Conservation (phyloP, 495 filamentous ascomycete species). For the Penicillium atrosanguineum region DNA sequence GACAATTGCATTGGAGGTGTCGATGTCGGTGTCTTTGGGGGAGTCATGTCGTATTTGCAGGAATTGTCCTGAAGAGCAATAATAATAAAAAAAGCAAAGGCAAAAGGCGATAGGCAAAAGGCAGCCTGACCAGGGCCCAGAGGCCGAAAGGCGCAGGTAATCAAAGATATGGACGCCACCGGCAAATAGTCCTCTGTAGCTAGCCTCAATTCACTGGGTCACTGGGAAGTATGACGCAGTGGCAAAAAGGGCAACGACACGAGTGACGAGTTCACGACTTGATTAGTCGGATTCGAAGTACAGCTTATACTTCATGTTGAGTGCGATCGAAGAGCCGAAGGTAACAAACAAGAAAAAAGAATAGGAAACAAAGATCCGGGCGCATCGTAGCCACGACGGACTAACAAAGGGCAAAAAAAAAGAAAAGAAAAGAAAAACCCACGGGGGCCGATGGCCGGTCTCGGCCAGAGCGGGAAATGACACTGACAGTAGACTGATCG, state of each 20-base stretch:
- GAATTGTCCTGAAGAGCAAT: neutral
- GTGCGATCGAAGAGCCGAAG: neutral
- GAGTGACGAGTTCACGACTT: neutral
- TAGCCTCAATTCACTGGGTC: neutral
- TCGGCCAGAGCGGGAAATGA: conserved; percentile 14
- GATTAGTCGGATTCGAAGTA: neutral
- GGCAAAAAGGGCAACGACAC: conserved; percentile 7
- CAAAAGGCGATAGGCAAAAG: neutral
- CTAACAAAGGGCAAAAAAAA: neutral
- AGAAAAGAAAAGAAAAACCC: neutral
- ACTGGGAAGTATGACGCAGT: conserved; percentile 14
- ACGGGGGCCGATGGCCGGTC: conserved; percentile 14
- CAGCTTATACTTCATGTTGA: neutral
- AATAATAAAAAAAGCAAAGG: conserved; percentile 2
- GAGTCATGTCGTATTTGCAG: conserved; percentile 4
- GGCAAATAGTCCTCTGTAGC: conserved; percentile 3
- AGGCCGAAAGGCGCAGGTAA: neutral
- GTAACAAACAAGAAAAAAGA: neutral
- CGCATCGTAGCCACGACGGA: neutral
- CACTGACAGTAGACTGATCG: conserved; percentile 1
- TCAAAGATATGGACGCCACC: conserved; percentile 13
- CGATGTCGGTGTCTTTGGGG: neutral
- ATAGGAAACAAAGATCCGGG: neutral
- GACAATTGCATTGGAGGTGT: conserved; percentile 29
- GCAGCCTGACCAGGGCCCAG: neutral